A percentile compares a stretch with the other conserved stretches of the same genome.
These are phyloP conservation scores for Rhodotorula sp. DNA, from an alignment of 1,284 basidiomycete genomes.

Conservation along the genomic window DNA sequence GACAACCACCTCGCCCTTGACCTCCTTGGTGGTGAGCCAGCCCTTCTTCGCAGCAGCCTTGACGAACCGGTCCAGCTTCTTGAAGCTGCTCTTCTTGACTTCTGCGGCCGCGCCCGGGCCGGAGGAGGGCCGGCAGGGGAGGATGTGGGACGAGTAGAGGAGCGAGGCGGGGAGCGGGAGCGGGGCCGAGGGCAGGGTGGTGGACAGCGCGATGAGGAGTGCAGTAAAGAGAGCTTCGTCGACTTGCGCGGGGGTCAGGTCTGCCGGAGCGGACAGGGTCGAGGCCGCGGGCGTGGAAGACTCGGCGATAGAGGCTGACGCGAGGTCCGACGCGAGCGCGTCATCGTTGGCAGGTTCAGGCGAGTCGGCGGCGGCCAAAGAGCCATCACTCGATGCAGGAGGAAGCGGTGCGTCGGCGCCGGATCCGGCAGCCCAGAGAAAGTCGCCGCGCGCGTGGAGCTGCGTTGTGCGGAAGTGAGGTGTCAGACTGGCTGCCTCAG, in stretches of 20 bases:
- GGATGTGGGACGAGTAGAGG: conserved; percentile 73
- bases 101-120: conserved; percentile 32
- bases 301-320: neutral
- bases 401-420: conserved; percentile 35
- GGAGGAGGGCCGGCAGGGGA: conserved; percentile 70
- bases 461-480: neutral
- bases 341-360: neutral
- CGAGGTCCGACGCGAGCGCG: neutral
- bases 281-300: neutral
- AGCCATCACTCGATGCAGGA: no score
- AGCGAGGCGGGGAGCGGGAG: conserved; percentile 75
- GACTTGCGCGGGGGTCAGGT: conserved; percentile 50
- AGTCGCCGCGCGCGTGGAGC: conserved; percentile 31
- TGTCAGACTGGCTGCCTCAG: no score
- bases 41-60: conserved; percentile 53
- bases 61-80: conserved; percentile 76
- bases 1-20: conserved; percentile 65
- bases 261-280: neutral
- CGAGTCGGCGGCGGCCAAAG: no score
- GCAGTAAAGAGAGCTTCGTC: conserved; percentile 66
- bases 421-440: conserved; percentile 30
- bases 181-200: conserved; percentile 57
- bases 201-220: conserved; percentile 65
- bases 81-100: conserved; percentile 72
- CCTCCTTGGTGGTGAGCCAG: conserved; percentile 67